Base-by-base conservation (phyloP, 176 grass and related monocot genomes). In the Oryza longistaminata region DNA sequence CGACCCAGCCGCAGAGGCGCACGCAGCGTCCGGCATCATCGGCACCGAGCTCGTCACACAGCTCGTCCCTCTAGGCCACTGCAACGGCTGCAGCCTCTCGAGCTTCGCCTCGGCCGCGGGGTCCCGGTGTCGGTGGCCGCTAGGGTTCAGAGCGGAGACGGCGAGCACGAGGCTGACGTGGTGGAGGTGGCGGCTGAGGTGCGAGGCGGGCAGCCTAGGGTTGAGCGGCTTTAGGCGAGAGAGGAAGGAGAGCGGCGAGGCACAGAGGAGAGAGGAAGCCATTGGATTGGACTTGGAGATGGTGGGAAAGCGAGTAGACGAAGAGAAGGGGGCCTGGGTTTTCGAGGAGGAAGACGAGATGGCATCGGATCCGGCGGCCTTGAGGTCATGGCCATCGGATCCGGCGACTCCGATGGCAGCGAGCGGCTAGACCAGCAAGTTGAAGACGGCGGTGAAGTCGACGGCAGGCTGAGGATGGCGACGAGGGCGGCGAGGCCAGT, bases 1-100 rank as follows among this genome's bases (percentile, higher is more conserved):
- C 96, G 52, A 99, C 96, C 96, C 96, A 99, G 15, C 96, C 93
- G 66, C 96, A 96, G 21, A 99, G 88, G 75, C 81, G 49, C 22
- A 99, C 96, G 48, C 88, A 73, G 31, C 90, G 88, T 0, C 96
- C 96, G 0, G 94, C 96, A 45, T 96, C 96, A 2, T 27, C 76
- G 0, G 64, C 46, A 1, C 91, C 91, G 42, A 99, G 75, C 33
- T 96, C 86, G 8, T 91, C 91, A 74, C 96, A 99, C 74, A 89
- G 68, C 9, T 88, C 83, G 16, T 85, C 94, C 79, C 96, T 75
- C 6, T 42, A 0, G 92, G 84, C 96, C 96, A 99, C 70, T 86
- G 77, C 34, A 99, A 74, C 0, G 91, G 74, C 75, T 86, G 82
- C 34, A 93, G 46, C 70, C 79, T 93, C 33, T 65, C 77, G 6